These are phyloP conservation scores for Saccharomycopsis selenospora DNA, from an alignment of 805 yeast species.

Conservation along the genomic window DNA sequence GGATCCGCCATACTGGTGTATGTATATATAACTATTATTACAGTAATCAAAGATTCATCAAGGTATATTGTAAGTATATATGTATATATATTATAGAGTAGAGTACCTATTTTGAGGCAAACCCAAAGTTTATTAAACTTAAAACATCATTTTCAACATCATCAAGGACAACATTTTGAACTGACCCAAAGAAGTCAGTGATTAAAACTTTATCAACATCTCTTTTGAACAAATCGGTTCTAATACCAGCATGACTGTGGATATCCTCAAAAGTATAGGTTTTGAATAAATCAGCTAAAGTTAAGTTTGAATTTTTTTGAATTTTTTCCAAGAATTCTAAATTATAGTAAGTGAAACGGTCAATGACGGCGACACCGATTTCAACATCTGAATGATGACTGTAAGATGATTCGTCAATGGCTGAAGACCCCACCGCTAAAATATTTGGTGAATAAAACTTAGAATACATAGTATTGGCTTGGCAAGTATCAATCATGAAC, in stretches of 20 bases:
- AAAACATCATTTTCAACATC: constrained; percentile 44
- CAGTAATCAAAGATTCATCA: too few relatives aligned
- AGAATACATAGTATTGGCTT: constrained; percentile 96
- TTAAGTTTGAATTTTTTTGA: constrained; percentile 62
- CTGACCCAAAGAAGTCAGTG: constrained; percentile 92
- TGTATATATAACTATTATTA: too few relatives aligned
- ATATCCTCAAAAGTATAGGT: constrained; percentile 78
- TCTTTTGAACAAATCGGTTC: constrained; percentile 69
- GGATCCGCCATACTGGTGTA: too few relatives aligned
- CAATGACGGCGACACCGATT: constrained; percentile 96
- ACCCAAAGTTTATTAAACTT: constrained; percentile 23
- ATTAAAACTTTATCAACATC: constrained; percentile 61
- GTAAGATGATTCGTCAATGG: constrained; percentile 80
- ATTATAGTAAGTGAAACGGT: constrained; percentile 88
- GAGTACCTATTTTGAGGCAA: too few relatives aligned
- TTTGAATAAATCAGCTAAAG: constrained; percentile 78
- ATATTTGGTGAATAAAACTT: constrained; percentile 88
- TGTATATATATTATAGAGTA: too few relatives aligned
- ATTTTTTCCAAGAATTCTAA: constrained; percentile 81
- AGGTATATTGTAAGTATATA: too few relatives aligned
- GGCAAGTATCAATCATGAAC: constrained; percentile 98
- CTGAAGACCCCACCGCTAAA: constrained; percentile 87
- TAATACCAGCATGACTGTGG: constrained; percentile 90
- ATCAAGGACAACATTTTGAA: constrained; percentile 71
- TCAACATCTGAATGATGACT: constrained; percentile 95